phyloP scores from a whole-genome alignment of 2,329 filamentous ascomycete genomes.

The Thyridium curvatum region DNA sequence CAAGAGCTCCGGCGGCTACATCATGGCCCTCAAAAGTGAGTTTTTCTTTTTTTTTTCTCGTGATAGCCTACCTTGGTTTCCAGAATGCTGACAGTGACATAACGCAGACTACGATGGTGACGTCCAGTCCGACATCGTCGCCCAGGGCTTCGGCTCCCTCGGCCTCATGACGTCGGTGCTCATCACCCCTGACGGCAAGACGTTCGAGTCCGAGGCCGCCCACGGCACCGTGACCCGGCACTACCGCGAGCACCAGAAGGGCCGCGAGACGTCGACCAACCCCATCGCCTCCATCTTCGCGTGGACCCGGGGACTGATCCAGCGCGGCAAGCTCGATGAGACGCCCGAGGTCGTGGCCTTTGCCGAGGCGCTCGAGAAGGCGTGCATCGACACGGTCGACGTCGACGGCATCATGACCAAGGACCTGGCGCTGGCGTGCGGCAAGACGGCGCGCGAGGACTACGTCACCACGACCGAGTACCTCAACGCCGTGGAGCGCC shows the following conservation, averaged over 20 bases:
- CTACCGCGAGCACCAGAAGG: constrained; percentile 98
- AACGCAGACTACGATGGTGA: constrained; percentile 90
- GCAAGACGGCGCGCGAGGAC: constrained; percentile 74
- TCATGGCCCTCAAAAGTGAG: constrained; percentile 97
- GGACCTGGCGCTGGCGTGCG: constrained; percentile 91
- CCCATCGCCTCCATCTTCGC: constrained; percentile 98
- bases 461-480: constrained; percentile 94
- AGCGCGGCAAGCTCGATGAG: constrained; percentile 86
- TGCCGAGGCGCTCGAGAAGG: constrained; percentile 85
- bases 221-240: constrained; percentile 98
- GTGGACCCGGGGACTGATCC: constrained; percentile 90
- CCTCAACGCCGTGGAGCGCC: constrained; percentile 83
- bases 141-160: constrained; percentile 95
- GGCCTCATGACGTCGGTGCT: constrained; percentile 98
- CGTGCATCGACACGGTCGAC: constrained; percentile 91
- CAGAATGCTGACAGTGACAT: constrained; percentile 12
- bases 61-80: too few relatives aligned
- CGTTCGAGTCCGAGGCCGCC: constrained; percentile 94
- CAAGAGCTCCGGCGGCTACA: constrained; percentile 93
- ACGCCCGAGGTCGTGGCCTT: constrained; percentile 91
- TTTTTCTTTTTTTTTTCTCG: constrained; percentile 12
- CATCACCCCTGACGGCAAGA: constrained; percentile 93
- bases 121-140: constrained; percentile 96
- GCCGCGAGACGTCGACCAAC: constrained; percentile 94
- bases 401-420: constrained; percentile 97